A percentile compares a stretch with the other conserved stretches of the same genome.
phyloP scores from a whole-genome alignment of 805 yeast genomes.

The Schwanniomyces polymorphus region DNA sequence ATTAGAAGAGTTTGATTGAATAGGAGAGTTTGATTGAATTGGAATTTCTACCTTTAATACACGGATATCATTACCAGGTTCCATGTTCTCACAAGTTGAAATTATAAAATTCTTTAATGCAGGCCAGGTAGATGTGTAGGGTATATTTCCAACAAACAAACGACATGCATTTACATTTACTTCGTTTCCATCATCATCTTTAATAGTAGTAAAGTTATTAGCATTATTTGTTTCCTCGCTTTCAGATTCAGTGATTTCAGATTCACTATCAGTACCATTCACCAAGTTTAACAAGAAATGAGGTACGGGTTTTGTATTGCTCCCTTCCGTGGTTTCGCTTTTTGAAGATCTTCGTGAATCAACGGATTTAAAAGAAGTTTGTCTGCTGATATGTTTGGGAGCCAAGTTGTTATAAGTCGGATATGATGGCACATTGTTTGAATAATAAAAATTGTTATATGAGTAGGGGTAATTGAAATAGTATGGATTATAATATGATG shows the following conservation, averaged over 20 bases:
- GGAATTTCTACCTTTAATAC: conserved; percentile 43
- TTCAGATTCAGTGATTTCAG: conserved; percentile 3
- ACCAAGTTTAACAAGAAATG: conserved; percentile 28
- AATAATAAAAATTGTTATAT: conserved; percentile 4
- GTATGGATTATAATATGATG: conserved; percentile 3
- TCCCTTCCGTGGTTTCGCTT: conserved; percentile 4
- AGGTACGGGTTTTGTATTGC: conserved; percentile 17
- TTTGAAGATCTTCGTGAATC: conserved; percentile 12
- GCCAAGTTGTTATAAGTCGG: conserved; percentile 2
- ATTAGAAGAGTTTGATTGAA: neutral
- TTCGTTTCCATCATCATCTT: conserved; percentile 22
- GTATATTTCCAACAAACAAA: conserved; percentile 57
- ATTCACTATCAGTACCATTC: neutral
- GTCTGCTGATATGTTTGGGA: conserved; percentile 8
- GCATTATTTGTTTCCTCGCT: neutral
- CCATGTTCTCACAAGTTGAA: conserved; percentile 20
- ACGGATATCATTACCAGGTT: conserved; percentile 23
- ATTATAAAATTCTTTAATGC: conserved; percentile 29
- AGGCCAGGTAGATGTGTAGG: conserved; percentile 44
- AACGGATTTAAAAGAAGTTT: conserved; percentile 11
- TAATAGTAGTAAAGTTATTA: conserved; percentile 16
- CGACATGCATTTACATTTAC: conserved; percentile 43
- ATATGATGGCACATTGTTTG: neutral
- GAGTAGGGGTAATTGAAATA: conserved; percentile 1
- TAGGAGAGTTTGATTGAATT: conserved; percentile 20